Conservation (phyloP, 2,329 filamentous ascomycete species). For the Claviceps quebecensis region DNA sequence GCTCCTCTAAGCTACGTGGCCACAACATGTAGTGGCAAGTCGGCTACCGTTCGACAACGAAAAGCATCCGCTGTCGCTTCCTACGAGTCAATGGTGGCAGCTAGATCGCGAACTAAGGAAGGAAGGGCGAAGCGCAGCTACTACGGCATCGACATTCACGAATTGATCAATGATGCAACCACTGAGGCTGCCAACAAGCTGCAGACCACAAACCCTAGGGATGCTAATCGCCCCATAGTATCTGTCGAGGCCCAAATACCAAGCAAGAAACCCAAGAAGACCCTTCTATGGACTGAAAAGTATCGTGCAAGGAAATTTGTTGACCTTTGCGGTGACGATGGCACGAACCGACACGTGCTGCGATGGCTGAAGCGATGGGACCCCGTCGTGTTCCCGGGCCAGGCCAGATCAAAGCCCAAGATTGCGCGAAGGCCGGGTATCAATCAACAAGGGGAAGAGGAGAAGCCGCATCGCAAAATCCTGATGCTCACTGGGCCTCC, state of each 20-base stretch:
- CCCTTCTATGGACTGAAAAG: slow-evolving; percentile 88
- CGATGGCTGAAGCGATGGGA: slow-evolving; percentile 95
- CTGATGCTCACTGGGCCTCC: slow-evolving; percentile 82
- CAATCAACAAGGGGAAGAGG: slow-evolving; percentile 41
- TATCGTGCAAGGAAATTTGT: slow-evolving; percentile 86
- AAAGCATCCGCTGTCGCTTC: slow-evolving; percentile 31
- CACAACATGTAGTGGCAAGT: slow-evolving; percentile 44
- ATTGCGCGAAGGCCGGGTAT: slow-evolving; percentile 26
- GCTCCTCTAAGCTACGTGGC: slow-evolving; percentile 24
- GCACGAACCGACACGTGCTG: slow-evolving; percentile 79
- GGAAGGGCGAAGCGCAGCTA: slow-evolving; percentile 62
- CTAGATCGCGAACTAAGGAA: slow-evolving; percentile 50
- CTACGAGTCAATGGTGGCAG: slow-evolving; percentile 54
- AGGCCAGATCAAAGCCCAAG: slow-evolving; percentile 43
- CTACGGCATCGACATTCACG: slow-evolving; percentile 87
- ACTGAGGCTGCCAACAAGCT: slow-evolving; percentile 36
- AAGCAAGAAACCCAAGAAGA: slow-evolving; percentile 30
- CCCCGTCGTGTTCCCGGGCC: slow-evolving; percentile 73
- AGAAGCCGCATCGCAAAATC: slow-evolving; percentile 74
- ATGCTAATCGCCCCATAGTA: slow-evolving; percentile 22
- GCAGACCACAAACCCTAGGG: slow-evolving; percentile 10
- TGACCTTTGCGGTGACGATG: slow-evolving; percentile 86
- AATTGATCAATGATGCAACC: slow-evolving; percentile 58
- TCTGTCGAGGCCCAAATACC: slow-evolving; percentile 26
- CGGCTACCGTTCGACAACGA: slow-evolving; percentile 41